Conservation (phyloP, 495 filamentous ascomycete genomes). For the Chlorociboria aeruginascens region DNA sequence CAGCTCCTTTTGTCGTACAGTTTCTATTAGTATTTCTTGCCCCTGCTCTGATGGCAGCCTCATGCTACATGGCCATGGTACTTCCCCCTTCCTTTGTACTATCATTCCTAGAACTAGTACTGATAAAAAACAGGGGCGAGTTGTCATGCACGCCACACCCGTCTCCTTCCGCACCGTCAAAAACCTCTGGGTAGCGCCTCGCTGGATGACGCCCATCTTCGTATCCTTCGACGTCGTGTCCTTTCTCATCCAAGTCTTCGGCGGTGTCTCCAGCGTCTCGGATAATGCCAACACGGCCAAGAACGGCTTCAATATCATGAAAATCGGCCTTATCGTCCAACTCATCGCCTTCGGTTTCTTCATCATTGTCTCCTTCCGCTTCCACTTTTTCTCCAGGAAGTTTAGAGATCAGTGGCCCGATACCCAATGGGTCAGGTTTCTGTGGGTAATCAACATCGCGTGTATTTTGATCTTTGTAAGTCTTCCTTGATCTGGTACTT, state of each 20-base stretch:
- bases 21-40: neutral
- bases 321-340: neutral
- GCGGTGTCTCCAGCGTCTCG: neutral
- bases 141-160: neutral
- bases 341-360: neutral
- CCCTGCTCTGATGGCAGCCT: neutral
- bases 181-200: slow-evolving; percentile 1
- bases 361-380: neutral
- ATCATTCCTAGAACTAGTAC: neutral
- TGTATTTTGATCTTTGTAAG: neutral
- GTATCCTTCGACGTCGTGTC: neutral
- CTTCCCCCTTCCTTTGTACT: neutral
- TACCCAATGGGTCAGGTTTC: neutral
- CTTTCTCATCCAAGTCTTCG: neutral
- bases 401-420: neutral
- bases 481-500: too few relatives aligned
- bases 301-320: neutral
- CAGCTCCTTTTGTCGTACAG: neutral
- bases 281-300: neutral
- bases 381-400: neutral
- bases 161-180: neutral
- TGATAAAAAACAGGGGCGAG: neutral
- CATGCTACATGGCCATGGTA: slow-evolving; percentile 1
- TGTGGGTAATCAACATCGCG: neutral
- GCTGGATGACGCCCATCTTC: neutral